These are phyloP conservation scores for Colletotrichum brevisporum DNA, from an alignment of 2,329 filamentous ascomycete genomes.

Conservation along the genomic window DNA sequence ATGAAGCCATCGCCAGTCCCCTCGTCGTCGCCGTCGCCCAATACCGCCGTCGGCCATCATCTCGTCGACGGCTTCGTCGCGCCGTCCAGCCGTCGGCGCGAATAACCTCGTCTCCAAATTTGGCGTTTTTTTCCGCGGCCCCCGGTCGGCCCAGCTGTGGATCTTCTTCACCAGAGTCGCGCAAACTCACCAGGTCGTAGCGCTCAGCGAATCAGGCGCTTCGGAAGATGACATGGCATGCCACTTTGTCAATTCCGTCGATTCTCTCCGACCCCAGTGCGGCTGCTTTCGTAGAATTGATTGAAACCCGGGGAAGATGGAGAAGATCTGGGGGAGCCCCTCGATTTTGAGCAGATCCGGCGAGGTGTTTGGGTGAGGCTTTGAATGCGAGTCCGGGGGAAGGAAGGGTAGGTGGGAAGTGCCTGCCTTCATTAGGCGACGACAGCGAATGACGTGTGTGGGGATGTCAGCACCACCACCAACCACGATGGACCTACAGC, in stretches of 20 bases:
- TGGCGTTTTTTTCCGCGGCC: constrained; percentile 36
- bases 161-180: constrained; percentile 33
- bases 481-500: too few relatives aligned
- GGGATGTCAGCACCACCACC: constrained; percentile 32
- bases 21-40: too few relatives aligned
- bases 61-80: background rate
- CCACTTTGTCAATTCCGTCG: constrained; percentile 28
- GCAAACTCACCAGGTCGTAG: constrained; percentile 42
- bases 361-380: constrained; percentile 22
- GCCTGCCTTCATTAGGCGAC: background rate
- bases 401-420: constrained; percentile 1
- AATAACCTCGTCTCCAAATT: constrained; percentile 35
- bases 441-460: constrained; percentile 33
- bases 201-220: constrained; percentile 42
- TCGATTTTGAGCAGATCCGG: constrained; percentile 40
- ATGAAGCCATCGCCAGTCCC: too few relatives aligned
- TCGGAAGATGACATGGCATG: constrained; percentile 39
- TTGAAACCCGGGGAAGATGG: constrained; percentile 40
- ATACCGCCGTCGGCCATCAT: too few relatives aligned
- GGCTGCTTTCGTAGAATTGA: constrained; percentile 28
- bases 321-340: constrained; percentile 41
- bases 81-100: constrained; percentile 11
- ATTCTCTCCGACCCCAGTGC: constrained; percentile 39
- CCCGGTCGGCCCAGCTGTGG: constrained; percentile 25
- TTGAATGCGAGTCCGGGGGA: constrained; percentile 3